Evolutionary conservation across 805 yeast genomes (phyloP).

Genomic region (Tetrapisispora fleetii): DNA sequence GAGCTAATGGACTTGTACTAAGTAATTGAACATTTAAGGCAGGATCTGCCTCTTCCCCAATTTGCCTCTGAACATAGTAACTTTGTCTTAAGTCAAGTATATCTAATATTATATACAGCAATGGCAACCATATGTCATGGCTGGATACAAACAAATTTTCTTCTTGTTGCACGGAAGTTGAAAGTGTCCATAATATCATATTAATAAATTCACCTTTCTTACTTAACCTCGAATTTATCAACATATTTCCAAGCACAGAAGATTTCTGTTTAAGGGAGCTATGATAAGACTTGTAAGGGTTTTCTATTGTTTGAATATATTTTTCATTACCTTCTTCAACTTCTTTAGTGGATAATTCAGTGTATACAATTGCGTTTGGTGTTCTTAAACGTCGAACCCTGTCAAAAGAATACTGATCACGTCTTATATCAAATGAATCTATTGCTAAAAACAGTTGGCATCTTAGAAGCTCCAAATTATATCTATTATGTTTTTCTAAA

Average conservation of each 20-base stretch:
- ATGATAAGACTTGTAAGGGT: conserved; percentile 19
- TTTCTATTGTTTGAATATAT: not conserved
- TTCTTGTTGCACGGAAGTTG: conserved; percentile 12
- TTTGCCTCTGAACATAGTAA: conserved; percentile 17
- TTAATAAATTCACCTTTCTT: conserved; percentile 19
- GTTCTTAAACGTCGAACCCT: conserved; percentile 11
- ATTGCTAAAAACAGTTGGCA: conserved; percentile 24
- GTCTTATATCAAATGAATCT: conserved; percentile 10
- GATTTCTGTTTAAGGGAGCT: conserved; percentile 14
- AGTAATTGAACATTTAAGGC: conserved; percentile 8
- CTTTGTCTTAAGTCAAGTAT: conserved; percentile 18
- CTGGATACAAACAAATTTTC: conserved; percentile 9
- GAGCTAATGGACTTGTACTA: conserved; percentile 15
- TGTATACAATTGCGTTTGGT: conserved; percentile 5
- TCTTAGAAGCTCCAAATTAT: conserved; percentile 19
- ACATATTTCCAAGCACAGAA: conserved; percentile 13
- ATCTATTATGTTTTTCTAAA: conserved; percentile 5
- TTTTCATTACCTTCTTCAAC: not conserved
- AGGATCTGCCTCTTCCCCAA: conserved; percentile 1
- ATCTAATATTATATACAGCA: conserved; percentile 15
- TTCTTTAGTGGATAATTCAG: not conserved
- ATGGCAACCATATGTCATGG: conserved; percentile 21
- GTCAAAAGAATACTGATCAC: conserved; percentile 1
- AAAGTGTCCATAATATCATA: conserved; percentile 21
- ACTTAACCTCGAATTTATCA: conserved; percentile 13